These are phyloP conservation scores for Takakia lepidozioides DNA, from an alignment of 225 moss, liverwort and hornwort species.

Conservation along the genomic window DNA sequence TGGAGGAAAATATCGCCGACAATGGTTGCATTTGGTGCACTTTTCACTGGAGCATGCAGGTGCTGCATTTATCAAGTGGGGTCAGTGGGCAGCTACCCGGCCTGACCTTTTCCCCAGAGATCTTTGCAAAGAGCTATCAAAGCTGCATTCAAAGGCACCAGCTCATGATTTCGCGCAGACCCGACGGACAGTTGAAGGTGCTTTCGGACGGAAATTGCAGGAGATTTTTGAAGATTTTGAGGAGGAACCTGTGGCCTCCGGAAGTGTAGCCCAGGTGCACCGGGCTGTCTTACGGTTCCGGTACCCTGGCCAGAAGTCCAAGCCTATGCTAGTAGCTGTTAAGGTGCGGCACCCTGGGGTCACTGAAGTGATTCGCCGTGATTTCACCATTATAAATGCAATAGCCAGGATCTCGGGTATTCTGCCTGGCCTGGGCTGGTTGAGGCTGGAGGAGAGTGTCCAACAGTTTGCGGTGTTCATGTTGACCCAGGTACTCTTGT, in stretches of 20 bases:
- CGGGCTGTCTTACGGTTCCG: conserved; percentile 76
- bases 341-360: conserved; percentile 98
- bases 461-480: conserved; percentile 96
- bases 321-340: conserved; percentile 89
- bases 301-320: conserved; percentile 76
- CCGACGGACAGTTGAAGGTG: conserved; percentile 61
- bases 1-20: conserved; percentile 44
- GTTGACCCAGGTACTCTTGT: conserved; percentile 82
- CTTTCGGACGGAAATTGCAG: conserved; percentile 73
- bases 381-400: conserved; percentile 86
- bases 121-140: conserved; percentile 70
- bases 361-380: conserved; percentile 70
- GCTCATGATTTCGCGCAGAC: conserved; percentile 70
- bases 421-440: conserved; percentile 79
- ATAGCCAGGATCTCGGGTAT: conserved; percentile 67
- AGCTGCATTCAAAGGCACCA: conserved; percentile 80
- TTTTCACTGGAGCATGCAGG: conserved; percentile 83
- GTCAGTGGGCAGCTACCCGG: conserved; percentile 95
- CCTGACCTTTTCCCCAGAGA: conserved; percentile 90
- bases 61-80: conserved; percentile 97
- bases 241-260: conserved; percentile 92
- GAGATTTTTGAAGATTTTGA: conserved; percentile 97
- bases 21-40: conserved; percentile 70
- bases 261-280: conserved; percentile 91
- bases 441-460: conserved; percentile 89